Base-by-base conservation (phyloP, 495 filamentous ascomycete genomes). In the Hyaloscypha variabilis region DNA sequence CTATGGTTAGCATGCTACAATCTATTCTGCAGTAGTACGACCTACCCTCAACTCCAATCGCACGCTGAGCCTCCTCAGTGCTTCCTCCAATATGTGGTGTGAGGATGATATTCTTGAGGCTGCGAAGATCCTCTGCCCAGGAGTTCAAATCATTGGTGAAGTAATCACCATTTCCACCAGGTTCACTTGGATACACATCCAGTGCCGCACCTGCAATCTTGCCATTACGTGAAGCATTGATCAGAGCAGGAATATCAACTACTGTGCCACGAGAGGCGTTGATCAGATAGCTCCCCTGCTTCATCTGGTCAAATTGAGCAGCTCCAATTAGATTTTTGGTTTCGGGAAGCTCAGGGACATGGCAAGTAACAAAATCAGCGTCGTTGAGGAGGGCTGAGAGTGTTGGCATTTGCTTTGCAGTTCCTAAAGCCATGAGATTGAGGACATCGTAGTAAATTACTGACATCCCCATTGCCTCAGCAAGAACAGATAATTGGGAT, bases 71-170 rank as follows among this genome's bases (percentile, higher is more conserved):
- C 80, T 99, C 94, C 76, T 99, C 96, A 3, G 96, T 99, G 77
- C 91, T 96, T 34, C 95, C 95, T 61, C 95, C 95, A 72, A 99
- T 97, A 73, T 99, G 95, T 24, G 95, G 95, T 3, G 94, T 94
- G 31, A 99, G 82, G 65, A 99, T 96, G 68, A 99, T 77, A 77
- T 99, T 99, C 76, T 90, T 93, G 56, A 98, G 83, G 42, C 83
- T 82, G 28, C 91, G 87, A 53, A 99, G 87, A 65, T 97, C 94
- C 59, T 91, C 83, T n/a, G 84, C 90, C 93, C 93, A 98, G 21
- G 75, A 66, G 75, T 97, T 97, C 69, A 99, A 83, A n/a, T 84
- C 77, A 72, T 85, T 88, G 73, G 85, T 91, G 83, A 99, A 99
- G 78, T 97, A 96, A 74, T 94, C 90, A 50, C 96, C 96, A 72